Base-by-base conservation (phyloP, 2,329 filamentous ascomycete genomes). In the Aureobasidium sp. region DNA sequence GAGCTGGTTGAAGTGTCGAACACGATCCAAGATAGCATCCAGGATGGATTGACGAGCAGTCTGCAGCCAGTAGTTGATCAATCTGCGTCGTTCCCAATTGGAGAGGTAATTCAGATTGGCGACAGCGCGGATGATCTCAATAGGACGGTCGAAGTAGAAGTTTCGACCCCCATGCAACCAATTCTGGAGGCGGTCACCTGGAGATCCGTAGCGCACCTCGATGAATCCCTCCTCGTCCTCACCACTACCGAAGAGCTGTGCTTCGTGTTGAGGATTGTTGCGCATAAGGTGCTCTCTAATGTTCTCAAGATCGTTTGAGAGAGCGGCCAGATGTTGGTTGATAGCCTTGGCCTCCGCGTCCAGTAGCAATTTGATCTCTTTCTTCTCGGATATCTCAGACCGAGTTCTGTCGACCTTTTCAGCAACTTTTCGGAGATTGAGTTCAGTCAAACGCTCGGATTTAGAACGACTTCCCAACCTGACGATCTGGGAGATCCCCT, bases 401-500 rank as follows among this genome's bases (percentile, higher is more conserved):
- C 70, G 76, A 1, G 79, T 82, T 11, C 71, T 69, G 1, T 68
- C 66, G 8, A 71, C 66, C 0, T 65, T 61, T 15, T 68, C 61
- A 1, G 66, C 64, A 5, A 82, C 71, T 0, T 66, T 63, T 0
- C 77, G 73, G 6, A 88, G 76, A 61, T 83, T 86, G n/a, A 80
- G 69, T 0, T 68, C 68, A 9, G 79, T 68, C 0, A 89, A 71
- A 1, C 72, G 66, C 34, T 82, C 78, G 0, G 83, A 85, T 63
- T 84, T 83, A 1, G 80, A 84, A 17, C 78, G 78, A 0, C 78
- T 79, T 0, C 87, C 87, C 5, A 90, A 82, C 0, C 87, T 83
- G 29, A 89, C 79, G 29, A 89, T 77, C 6, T 82, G 75, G 0
- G 71, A 66, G 4, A 81, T 70, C 0, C 74, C 76, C 1, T 73